Evolutionary conservation across 176 grass and related monocot species (phyloP).

Genomic region (Musa schizocarpa): DNA sequence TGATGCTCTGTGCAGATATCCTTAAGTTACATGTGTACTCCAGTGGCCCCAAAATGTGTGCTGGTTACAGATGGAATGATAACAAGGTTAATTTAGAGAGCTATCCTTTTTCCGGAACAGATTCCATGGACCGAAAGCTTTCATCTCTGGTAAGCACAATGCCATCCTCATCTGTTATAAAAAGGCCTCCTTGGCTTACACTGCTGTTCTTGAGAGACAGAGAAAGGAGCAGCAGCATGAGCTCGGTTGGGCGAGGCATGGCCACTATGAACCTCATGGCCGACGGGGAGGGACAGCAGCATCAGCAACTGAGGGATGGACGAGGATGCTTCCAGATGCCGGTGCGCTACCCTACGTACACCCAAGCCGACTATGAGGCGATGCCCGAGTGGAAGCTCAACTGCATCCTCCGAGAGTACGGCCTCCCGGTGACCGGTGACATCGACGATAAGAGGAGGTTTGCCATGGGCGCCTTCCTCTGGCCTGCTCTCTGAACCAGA

Average conservation of each 20-base stretch:
- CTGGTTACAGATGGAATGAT: too few relatives aligned
- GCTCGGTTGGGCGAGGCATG: neutral
- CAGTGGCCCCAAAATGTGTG: too few relatives aligned
- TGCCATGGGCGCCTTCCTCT: conserved; percentile 86
- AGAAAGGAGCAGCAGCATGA: neutral
- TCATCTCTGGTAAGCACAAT: too few relatives aligned
- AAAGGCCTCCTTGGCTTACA: too few relatives aligned
- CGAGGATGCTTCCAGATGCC: conserved; percentile 58
- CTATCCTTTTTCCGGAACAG: too few relatives aligned
- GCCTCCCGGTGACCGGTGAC: conserved; percentile 45
- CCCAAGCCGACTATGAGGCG: conserved; percentile 47
- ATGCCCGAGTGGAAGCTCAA: conserved; percentile 98
- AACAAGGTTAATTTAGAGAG: too few relatives aligned
- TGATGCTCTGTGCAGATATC: too few relatives aligned
- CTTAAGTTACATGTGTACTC: too few relatives aligned
- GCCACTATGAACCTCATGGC: neutral
- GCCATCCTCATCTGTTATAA: too few relatives aligned
- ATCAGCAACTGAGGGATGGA: neutral
- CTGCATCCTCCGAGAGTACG: conserved; percentile 72
- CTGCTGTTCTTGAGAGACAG: too few relatives aligned
- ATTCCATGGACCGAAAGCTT: too few relatives aligned
- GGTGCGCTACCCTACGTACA: conserved; percentile 80
- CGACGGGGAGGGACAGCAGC: neutral
- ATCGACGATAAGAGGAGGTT: conserved; percentile 46
- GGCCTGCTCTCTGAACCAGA: conserved; percentile 20